Evolutionary conservation across 2,329 filamentous ascomycete genomes (phyloP), one percentile per base, ranked within the genome.

Genomic region (Penicillium palitans): DNA sequence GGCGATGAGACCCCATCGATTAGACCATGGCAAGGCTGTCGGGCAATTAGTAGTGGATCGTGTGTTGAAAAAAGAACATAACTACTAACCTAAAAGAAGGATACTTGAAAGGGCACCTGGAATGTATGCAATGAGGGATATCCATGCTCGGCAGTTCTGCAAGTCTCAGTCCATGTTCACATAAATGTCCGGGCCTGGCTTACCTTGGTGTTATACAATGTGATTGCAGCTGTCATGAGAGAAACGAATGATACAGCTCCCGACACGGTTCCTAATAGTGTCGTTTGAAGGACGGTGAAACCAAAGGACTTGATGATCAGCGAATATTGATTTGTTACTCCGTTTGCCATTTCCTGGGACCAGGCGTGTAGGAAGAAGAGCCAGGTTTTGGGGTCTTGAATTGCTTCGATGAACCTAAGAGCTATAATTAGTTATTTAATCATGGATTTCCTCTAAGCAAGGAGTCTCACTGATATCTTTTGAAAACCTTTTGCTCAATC

Each of bases 231-330:
- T 9, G 64, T 45, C 12, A 59, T 60, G 4, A 75, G 65, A 13
- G 65, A 71, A 29, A 69, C 58, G 42, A 73, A 68, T 0, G 70
- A 67, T 12, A 66, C 64, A 2, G 69, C 41, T 33, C 69, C 59
- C 66, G 65, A 25, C 70, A 72, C 45, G 71, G 57, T 61, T 13
- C 61, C 61, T 2, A 66, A 31, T 10, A 66, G 39, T 2, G 62
- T 63, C n/a, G 63, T 64, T 46, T 66, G 63, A 8, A 67, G 41
- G 63, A 74, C 13, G 61, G 73, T 58, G 31, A 79, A 80, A 4
- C 77, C 78, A 50, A 80, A 79, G 0, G 75, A 77, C 27, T 78
- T 79, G 61, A 80, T 76, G 45, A 80, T 76, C 0, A 81, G 67
- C 0, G 75, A 76, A 65, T 76, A 75, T 55, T 78, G 76, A 47